Evolutionary conservation across 345 rosid genomes (phyloP), one percentile per base, ranked within the genome.

Genomic region (Iberis pinnata): DNA sequence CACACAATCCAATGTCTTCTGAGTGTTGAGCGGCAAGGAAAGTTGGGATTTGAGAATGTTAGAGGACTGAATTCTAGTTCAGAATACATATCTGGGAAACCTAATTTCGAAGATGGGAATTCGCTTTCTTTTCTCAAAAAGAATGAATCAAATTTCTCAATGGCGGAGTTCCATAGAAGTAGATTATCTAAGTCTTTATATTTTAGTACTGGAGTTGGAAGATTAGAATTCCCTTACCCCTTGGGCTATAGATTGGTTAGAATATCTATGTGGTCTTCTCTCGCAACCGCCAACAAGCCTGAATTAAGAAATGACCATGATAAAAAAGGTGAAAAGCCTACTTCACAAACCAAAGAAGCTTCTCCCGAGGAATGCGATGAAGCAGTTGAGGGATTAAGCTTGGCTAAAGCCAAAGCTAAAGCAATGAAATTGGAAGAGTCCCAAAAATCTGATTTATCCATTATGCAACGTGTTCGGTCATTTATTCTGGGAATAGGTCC

Each of bases 281-380:
- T 76, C 3, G 94, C 85, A 32, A 71, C 80, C 3, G 83, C 83
- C 39, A 77, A 75, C 48, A 76, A 77, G 63, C 86, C 73, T 52
- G 73, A 80, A 43, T 29, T 48, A 27, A 66, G 68, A 19, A 51
- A 51, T 16, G 70, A 61, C 38, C 42, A 46, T 18, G 78, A 78
- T 49, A 65, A 70, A 63, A 76, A 74, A 40, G 83, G 56, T 46
- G 70, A 74, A 19, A 69, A 57, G 56, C 43, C 57, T 67, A 42
- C 70, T 62, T 77, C 79, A 29, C 84, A 78, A 71, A 67, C 52
- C 24, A 86, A 89, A 70, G 85, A 86, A 75, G 88, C 97, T 66
- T 86, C 94, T 8, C 87, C 97, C 0, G 94, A 86, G 74, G 94
- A 89, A 37, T 89, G 97, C 68, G 97, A 89, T 78, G 84, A 84